Evolutionary conservation across 192 early-diverging fungal genomes (phyloP), one percentile per base, ranked within the genome.

Genomic region (Entomortierella parvispora): DNA sequence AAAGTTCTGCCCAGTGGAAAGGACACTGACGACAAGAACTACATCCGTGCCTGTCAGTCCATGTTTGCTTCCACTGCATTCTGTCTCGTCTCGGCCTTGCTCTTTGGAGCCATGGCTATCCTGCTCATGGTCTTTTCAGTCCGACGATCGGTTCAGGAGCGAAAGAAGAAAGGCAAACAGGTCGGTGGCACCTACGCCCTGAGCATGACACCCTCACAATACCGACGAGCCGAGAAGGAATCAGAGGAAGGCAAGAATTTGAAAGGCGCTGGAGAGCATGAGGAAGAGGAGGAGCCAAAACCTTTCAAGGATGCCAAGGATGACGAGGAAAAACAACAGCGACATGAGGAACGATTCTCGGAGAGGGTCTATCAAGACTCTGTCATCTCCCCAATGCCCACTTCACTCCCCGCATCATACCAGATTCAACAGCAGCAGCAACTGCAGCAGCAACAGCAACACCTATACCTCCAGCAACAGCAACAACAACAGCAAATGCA

Each of bases 1-100:
- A 71, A 71, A 15, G 54, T 71, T 12, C 34, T 71, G 10, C 61
- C 69, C 7, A 49, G 37, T 40, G 69, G 69, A 2, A 69, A 40
- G 3, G 60, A 62, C 4, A 71, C 61, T 18, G 15, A 32, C 9
- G 68, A 69, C 37, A 17, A 42, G 37, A 69, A 69, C 43, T 69
- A 55, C 37, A 61, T 55, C 29, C 58, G 58, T 2, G 68, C 69
- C 33, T 71, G 69, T 34, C 69, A 71, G 46, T 62, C 69, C 25
- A 62, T 62, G 53, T 71, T 71, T 58, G 69, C 69, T 4, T 71
- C 69, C 2, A 71, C 69, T 9, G 69, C 69, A 4, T 71, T 71
- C 18, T 71, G 69, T 62, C 53, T 71, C 28, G 26, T 63, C 28
- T 57, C 69, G 4, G 69, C 69, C 2, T 31, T 71, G 22, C 25